These are phyloP conservation scores for Pestalotiopsis sp. DNA, from an alignment of 2,329 filamentous ascomycete species.

Conservation along the genomic window DNA sequence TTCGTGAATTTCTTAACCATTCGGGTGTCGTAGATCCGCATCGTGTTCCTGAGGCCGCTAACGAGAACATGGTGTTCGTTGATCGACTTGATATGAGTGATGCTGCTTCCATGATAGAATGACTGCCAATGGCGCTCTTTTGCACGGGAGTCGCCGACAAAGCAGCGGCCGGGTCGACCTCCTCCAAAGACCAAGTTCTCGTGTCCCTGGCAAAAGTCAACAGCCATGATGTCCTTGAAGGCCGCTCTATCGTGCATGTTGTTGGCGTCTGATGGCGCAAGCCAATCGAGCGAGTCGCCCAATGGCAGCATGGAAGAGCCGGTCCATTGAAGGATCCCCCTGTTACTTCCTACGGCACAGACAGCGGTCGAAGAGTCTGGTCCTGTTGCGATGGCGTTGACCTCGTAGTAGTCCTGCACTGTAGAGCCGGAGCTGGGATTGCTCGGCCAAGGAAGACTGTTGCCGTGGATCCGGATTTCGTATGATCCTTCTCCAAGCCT, in stretches of 20 bases:
- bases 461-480: background rate
- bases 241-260: slow-evolving; percentile 9
- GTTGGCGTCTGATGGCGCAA: slow-evolving; percentile 22
- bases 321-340: slow-evolving; percentile 45
- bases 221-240: slow-evolving; percentile 46
- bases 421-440: no score
- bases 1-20: slow-evolving; percentile 40
- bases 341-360: slow-evolving; percentile 51
- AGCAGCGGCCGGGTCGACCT: slow-evolving; percentile 49
- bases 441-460: no score
- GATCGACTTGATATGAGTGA: slow-evolving; percentile 53
- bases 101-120: slow-evolving; percentile 39
- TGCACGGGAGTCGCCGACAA: slow-evolving; percentile 47
- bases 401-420: slow-evolving; percentile 33
- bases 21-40: slow-evolving; percentile 61
- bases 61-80: slow-evolving; percentile 54
- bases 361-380: slow-evolving; percentile 36
- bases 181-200: slow-evolving; percentile 53
- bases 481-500: background rate
- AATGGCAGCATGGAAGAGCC: slow-evolving; percentile 17
- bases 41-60: slow-evolving; percentile 49
- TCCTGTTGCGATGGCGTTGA: slow-evolving; percentile 38
- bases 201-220: slow-evolving; percentile 48
- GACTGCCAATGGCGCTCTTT: slow-evolving; percentile 18
- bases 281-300: slow-evolving; percentile 34